Conservation (phyloP, 2,329 filamentous ascomycete genomes). For the Trichoderma oligosporum region DNA sequence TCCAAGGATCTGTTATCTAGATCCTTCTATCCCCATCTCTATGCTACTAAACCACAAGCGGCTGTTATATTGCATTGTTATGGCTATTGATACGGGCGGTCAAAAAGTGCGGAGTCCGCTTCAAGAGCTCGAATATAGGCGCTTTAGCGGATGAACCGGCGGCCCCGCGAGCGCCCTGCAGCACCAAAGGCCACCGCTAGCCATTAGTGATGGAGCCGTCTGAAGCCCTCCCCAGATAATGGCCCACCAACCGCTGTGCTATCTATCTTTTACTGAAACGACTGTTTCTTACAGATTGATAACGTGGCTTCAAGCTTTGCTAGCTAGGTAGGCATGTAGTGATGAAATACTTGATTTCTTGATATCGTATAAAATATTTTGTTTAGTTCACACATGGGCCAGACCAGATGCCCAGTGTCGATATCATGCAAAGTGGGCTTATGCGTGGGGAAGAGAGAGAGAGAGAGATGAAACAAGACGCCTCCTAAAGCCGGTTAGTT, state of each 20-base stretch:
- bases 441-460: neutral
- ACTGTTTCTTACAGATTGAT: too few species aligned
- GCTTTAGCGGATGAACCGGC: neutral
- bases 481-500: neutral
- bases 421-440: neutral
- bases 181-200: neutral
- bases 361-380: too few species aligned
- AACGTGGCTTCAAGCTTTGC: neutral
- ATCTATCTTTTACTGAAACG: too few species aligned
- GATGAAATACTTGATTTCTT: too few species aligned
- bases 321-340: too few species aligned
- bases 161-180: neutral
- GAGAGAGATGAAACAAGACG: neutral
- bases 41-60: constrained; percentile 15
- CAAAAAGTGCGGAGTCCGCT: constrained; percentile 7
- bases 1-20: constrained; percentile 10
- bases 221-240: constrained; percentile 1
- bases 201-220: neutral
- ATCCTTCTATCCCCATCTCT: constrained; percentile 1
- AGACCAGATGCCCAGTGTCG: neutral
- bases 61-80: constrained; percentile 13
- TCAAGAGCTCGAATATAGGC: neutral
- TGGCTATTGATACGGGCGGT: neutral
- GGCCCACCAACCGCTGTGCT: neutral
- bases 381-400: too few species aligned